Conservation (phyloP, 768 basidiomycete species). For the Fomitopsis serialis region DNA sequence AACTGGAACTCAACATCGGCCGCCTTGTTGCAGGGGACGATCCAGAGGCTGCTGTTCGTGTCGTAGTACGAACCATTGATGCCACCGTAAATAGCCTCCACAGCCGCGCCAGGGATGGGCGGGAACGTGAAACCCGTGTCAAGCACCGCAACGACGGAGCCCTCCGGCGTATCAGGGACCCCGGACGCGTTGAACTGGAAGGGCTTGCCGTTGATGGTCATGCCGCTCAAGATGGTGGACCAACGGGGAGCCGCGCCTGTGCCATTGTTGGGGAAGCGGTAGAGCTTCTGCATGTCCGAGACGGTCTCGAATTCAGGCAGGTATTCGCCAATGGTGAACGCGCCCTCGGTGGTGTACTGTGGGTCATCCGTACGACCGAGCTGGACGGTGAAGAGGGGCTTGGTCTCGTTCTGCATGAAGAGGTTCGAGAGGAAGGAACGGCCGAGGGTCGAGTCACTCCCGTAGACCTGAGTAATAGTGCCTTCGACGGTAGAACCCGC, state of each 20-base stretch:
- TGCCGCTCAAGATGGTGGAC: slow-evolving; percentile 25
- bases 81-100: slow-evolving; percentile 25
- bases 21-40: slow-evolving; percentile 25
- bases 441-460: slow-evolving; percentile 11
- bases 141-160: slow-evolving; percentile 21
- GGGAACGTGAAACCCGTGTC: slow-evolving; percentile 26
- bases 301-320: slow-evolving; percentile 14
- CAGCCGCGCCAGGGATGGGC: slow-evolving; percentile 19
- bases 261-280: slow-evolving; percentile 31
- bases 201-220: slow-evolving; percentile 48
- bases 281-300: slow-evolving; percentile 16
- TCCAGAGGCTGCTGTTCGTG: slow-evolving; percentile 17
- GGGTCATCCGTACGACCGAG: slow-evolving; percentile 19
- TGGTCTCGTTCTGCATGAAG: slow-evolving; percentile 18
- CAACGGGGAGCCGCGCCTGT: slow-evolving; percentile 43
- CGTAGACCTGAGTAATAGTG: slow-evolving; percentile 8
- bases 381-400: slow-evolving; percentile 21
- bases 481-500: slow-evolving; percentile 63
- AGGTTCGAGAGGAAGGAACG: slow-evolving; percentile 18
- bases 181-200: slow-evolving; percentile 36
- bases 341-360: slow-evolving; percentile 18
- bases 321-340: slow-evolving; percentile 24
- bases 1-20: slow-evolving; percentile 26
- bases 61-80: slow-evolving; percentile 24
- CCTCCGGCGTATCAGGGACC: slow-evolving; percentile 13